Evolutionary conservation across 441 rosid genomes (phyloP).

Genomic region (California macrophylla): DNA sequence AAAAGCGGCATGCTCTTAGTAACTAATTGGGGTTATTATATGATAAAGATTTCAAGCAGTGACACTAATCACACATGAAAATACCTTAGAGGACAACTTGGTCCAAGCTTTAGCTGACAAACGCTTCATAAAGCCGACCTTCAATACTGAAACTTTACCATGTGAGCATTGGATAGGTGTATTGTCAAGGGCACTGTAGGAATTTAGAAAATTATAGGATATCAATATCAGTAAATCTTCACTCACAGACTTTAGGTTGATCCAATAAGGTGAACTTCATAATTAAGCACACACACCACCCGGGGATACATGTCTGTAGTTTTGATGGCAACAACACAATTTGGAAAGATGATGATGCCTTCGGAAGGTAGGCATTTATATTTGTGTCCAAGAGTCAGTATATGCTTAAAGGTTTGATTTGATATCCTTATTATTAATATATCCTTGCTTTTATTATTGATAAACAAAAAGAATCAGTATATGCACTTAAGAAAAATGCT

Average conservation of each 20-base stretch:
- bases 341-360: neutral
- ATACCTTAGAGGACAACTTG: slow-evolving; percentile 67
- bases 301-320: neutral
- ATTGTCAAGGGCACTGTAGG: slow-evolving; percentile 63
- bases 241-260: slow-evolving; percentile 2
- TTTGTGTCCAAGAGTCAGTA: neutral
- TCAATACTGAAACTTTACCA: slow-evolving; percentile 67
- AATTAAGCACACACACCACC: slow-evolving; percentile 5
- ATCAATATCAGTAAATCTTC: slow-evolving; percentile 6
- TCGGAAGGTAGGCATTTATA: neutral
- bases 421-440: neutral
- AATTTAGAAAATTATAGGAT: slow-evolving; percentile 6
- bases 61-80: slow-evolving; percentile 10
- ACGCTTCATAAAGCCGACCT: slow-evolving; percentile 68
- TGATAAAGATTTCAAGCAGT: neutral
- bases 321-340: neutral
- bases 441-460: too few species aligned
- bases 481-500: neutral
- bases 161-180: slow-evolving; percentile 66
- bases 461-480: neutral
- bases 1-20: neutral
- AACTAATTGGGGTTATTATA: slow-evolving; percentile 5
- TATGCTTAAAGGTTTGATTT: neutral
- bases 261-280: neutral
- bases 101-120: slow-evolving; percentile 69